Evolutionary conservation across 1,284 basidiomycete genomes (phyloP), one percentile per base, ranked within the genome.

Genomic region (Xerocomus amazonicus): DNA sequence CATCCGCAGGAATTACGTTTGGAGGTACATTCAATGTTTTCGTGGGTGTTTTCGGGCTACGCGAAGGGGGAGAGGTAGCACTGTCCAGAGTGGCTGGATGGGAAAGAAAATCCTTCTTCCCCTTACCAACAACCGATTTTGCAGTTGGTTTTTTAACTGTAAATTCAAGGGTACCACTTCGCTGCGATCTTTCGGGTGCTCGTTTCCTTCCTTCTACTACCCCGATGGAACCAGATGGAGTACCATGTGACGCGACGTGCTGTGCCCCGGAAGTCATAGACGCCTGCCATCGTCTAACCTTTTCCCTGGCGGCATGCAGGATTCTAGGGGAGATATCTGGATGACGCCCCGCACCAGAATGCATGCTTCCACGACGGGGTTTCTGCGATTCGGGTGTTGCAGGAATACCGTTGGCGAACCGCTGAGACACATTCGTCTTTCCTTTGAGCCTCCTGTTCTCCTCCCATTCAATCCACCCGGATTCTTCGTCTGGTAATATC

Each of bases 401-500:
- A 19, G 46, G 51, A 41, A 39, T 2, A 27, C 16, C 6, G 9
- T 16, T 47, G 41, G 31, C 49, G 19, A 32, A 43, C 29, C 45
- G 53, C 19, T 52, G 65, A 26, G 59, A 52, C 3, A 37, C 38
- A 12, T 55, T 66, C 10, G 49, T 57, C 44, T 48, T 58, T 47
- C 33, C 43, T 43, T 53, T 62, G 34, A 56, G 47, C 13, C 57
- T 47, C 43, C 55, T 57, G 12, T 31, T 36, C 36, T 56, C 57
- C 49, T 60, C 56, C 66, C 60, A 65, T 13, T 60, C 61, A 3
- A 68, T 52, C 69, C 69, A 68, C 13, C 63, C 65, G 19, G 57
- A 55, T 47, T 68, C 67, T 33, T 63, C 59, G 6, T 68, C 68
- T 17, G 67, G 68, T 19, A 68, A 53, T 46, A 68, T 59, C 68